These are phyloP conservation scores for Hygrocybe punicea DNA, from an alignment of 768 basidiomycete species.

Conservation along the genomic window DNA sequence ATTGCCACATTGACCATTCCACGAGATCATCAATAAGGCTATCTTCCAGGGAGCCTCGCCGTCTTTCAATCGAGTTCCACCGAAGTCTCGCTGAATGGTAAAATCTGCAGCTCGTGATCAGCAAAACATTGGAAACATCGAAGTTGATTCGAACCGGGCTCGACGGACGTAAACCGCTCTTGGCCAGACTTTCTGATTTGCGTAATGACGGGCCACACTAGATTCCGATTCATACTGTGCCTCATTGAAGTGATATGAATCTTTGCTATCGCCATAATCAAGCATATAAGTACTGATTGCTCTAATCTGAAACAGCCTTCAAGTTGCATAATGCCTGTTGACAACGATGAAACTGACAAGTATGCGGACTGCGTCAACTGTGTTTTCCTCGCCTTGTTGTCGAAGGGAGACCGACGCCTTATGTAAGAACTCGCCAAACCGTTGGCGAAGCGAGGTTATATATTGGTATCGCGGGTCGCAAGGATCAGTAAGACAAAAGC, in stretches of 20 bases:
- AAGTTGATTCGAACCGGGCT: slow-evolving; percentile 47
- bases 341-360: slow-evolving; percentile 43
- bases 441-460: slow-evolving; percentile 50
- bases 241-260: slow-evolving; percentile 50
- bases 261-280: slow-evolving; percentile 71
- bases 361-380: slow-evolving; percentile 75
- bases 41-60: slow-evolving; percentile 57
- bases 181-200: slow-evolving; percentile 74
- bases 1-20: slow-evolving; percentile 77
- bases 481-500: slow-evolving; percentile 65
- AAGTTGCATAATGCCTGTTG: background rate
- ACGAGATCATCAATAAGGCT: slow-evolving; percentile 65
- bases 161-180: slow-evolving; percentile 64
- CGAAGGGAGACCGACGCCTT: slow-evolving; percentile 62
- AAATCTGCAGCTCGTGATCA: slow-evolving; percentile 34
- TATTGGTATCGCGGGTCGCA: slow-evolving; percentile 63
- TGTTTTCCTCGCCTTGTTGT: slow-evolving; percentile 75
- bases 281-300: slow-evolving; percentile 70
- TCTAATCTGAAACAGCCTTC: slow-evolving; percentile 43
- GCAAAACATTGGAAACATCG: too few relatives aligned
- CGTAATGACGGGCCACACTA: slow-evolving; percentile 63
- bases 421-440: slow-evolving; percentile 70
- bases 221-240: slow-evolving; percentile 59
- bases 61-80: slow-evolving; percentile 73
- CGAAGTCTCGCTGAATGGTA: slow-evolving; percentile 65